Percentiles rank a stretch among this genome's conserved stretches.
Conservation (phyloP, 352 stramenopile genomes). For the Phytophthora pseudosyringae region DNA sequence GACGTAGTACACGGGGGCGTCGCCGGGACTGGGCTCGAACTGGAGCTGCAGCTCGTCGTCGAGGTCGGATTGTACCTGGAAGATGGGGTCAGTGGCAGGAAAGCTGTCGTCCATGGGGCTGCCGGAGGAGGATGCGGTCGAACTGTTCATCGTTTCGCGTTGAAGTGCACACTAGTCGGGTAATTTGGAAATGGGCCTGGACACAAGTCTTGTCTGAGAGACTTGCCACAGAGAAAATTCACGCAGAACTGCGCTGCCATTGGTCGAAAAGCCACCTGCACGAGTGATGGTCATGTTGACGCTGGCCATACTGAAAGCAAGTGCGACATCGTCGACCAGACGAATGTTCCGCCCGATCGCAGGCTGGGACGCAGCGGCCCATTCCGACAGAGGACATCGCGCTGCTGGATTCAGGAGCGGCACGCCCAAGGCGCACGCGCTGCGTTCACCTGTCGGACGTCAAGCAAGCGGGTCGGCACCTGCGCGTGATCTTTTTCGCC, state of each 20-base stretch:
- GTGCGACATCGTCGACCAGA: slow-evolving; percentile 9
- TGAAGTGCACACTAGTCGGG: slow-evolving; percentile 18
- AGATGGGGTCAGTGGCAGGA: slow-evolving; percentile 11
- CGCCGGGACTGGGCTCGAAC: slow-evolving; percentile 18
- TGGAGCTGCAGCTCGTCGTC: slow-evolving; percentile 45
- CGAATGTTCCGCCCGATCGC: slow-evolving; percentile 27
- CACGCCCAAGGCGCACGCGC: not conserved
- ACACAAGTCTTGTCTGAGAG: slow-evolving; percentile 3
- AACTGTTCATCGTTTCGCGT: slow-evolving; percentile 31
- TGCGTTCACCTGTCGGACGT: slow-evolving; percentile 9
- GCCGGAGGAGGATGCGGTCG: slow-evolving; percentile 25
- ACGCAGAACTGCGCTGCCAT: slow-evolving; percentile 5
- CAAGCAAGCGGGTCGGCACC: not conserved
- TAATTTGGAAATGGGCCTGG: slow-evolving; percentile 26
- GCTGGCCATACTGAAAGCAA: slow-evolving; percentile 13
- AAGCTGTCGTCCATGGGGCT: slow-evolving; percentile 17
- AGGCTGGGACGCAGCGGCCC: not conserved
- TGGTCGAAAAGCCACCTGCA: slow-evolving; percentile 17
- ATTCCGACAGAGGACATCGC: slow-evolving; percentile 2
- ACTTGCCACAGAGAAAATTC: slow-evolving; percentile 30
- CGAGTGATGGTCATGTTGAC: slow-evolving; percentile 35
- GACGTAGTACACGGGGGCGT: slow-evolving; percentile 10
- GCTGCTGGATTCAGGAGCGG: slow-evolving; percentile 10
- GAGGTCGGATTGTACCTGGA: slow-evolving; percentile 26
- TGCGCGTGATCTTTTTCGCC: slow-evolving; percentile 15